Base-by-base conservation (phyloP, 352 stramenopile species). In the Nothophytophthora sp. region DNA sequence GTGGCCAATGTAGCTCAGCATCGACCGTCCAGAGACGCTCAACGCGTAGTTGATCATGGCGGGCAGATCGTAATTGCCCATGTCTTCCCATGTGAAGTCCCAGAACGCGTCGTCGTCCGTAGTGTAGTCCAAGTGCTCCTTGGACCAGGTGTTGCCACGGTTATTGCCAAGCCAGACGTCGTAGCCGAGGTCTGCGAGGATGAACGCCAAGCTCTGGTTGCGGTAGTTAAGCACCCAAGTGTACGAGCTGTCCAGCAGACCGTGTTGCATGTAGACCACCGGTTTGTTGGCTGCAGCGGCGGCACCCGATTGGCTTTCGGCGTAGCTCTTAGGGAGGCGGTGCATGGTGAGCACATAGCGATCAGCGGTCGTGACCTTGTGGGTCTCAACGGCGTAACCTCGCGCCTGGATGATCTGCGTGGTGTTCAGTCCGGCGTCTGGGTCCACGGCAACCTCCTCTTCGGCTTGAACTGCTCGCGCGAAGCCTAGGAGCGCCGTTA, bases 161-260 rank as follows among this genome's bases (percentile, higher is more conserved):
- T 84, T 84, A 58, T 83, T 83, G 22, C 69, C 73, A 20, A 84
- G 60, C 70, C 70, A 85, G n/a, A 85, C 73, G 19, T 85, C 73
- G 36, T 79, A 84, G 4, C 73, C 73, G 13, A 68, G 63, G 19
- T 84, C 70, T 1, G 67, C 67, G 16, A 84, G 60, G 29, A 84
- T 39, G 46, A 72, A 84, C 2, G 67, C 70, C 22, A 84, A 52
- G 18, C 67, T 78, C 45, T 84, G 73, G 8, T 55, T 70, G n/a
- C 68, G 60, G 59, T 55, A 81, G 41, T 84, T 81, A 33, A 65
- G 46, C 5, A 81, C 68, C 40, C 57, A 86, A 16, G 74, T 81
- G 44, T 63, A 86, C 18, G 56, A 76, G 38, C 70, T 82, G 57
- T 80, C 74, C 10, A 86, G 42, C 11, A 86, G 59, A 6, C 74